Evolutionary conservation across 768 basidiomycete genomes (phyloP).

Genomic region (Grammothele lineata): DNA sequence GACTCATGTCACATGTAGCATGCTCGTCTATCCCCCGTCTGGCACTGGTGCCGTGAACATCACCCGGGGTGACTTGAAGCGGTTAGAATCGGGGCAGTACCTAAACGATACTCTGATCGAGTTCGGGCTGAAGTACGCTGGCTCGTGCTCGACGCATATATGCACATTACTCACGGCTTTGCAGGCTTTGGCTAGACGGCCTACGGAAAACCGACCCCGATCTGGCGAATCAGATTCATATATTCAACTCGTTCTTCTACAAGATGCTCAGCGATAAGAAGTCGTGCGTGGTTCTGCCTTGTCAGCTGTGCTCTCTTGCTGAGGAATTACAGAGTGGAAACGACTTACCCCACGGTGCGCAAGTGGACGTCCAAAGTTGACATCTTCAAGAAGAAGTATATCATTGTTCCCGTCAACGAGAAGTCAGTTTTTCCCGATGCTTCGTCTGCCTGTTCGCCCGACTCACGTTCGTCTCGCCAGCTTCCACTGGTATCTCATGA

Average conservation of each 20-base stretch:
- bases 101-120: constrained; percentile 97
- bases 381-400: constrained; percentile 86
- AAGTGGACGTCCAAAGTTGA: constrained; percentile 94
- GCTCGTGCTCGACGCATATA: not conserved
- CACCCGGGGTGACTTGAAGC: constrained; percentile 69
- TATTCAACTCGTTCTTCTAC: constrained; percentile 98
- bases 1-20: constrained; percentile 35
- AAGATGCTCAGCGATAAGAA: constrained; percentile 80
- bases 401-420: constrained; percentile 97
- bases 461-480: constrained; percentile 35
- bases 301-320: too few relatives aligned
- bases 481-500: constrained; percentile 94
- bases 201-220: constrained; percentile 52
- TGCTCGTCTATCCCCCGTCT: constrained; percentile 70
- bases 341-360: constrained; percentile 78
- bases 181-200: constrained; percentile 66
- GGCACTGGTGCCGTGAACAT: constrained; percentile 76
- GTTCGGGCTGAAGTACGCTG: constrained; percentile 86
- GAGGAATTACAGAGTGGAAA: constrained; percentile 37
- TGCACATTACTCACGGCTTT: constrained; percentile 3
- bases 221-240: constrained; percentile 70
- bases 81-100: constrained; percentile 77
- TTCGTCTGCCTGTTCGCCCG: not conserved
- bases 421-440: constrained; percentile 48
- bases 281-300: constrained; percentile 29